These are phyloP conservation scores for Vicia sativa DNA, from an alignment of 306 rosid species.

Conservation along the genomic window DNA sequence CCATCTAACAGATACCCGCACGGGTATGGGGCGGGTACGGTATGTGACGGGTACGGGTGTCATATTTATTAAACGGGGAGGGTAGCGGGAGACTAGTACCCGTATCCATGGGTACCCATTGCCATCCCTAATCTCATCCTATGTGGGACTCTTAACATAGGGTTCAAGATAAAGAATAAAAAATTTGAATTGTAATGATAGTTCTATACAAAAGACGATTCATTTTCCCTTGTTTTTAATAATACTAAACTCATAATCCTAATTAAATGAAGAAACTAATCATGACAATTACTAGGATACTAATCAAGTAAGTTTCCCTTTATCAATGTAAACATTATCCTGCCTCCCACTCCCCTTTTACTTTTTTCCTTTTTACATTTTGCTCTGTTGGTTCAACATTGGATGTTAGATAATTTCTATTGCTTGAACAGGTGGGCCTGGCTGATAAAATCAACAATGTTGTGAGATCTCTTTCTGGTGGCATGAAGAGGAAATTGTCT, in stretches of 20 bases:
- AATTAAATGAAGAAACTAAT: neutral
- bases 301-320: constrained; percentile 5
- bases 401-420: constrained; percentile 38
- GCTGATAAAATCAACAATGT: constrained; percentile 80
- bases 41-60: too few species aligned
- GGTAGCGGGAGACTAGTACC: too few species aligned
- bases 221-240: neutral
- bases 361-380: neutral
- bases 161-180: neutral
- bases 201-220: neutral
- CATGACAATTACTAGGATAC: neutral
- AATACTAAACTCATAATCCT: constrained; percentile 10
- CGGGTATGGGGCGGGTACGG: too few species aligned
- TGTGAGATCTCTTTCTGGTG: constrained; percentile 90
- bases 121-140: too few species aligned
- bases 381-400: constrained; percentile 16
- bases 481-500: constrained; percentile 97
- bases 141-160: too few species aligned
- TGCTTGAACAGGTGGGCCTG: constrained; percentile 79
- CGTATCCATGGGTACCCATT: too few species aligned
- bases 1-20: too few species aligned
- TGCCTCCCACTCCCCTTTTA: constrained; percentile 5
- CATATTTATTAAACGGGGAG: too few species aligned
- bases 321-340: constrained; percentile 8
- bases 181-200: constrained; percentile 7